Percentiles rank a stretch among this genome's conserved stretches.
phyloP scores from a whole-genome alignment of 371 early-diverging fungal species.

The Actinomortierella wolfii region DNA sequence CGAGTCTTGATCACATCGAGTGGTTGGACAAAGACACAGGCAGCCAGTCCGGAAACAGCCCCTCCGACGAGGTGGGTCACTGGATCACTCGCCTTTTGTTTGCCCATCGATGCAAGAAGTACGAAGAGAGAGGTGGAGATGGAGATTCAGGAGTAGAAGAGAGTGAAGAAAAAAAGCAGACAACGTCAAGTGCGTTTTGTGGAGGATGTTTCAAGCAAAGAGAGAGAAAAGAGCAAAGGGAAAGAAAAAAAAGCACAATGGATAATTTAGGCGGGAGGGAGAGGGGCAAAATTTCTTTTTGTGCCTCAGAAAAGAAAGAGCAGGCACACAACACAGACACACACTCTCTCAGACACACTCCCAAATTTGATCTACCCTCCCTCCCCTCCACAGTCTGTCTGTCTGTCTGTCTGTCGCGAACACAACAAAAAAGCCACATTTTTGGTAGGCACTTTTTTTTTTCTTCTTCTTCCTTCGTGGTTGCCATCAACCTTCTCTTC shows the following conservation, averaged over 20 bases:
- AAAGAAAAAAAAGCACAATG: constrained; percentile 1
- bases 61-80: constrained; percentile 76
- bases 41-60: constrained; percentile 79
- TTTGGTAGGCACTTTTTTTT: no score
- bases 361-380: no score
- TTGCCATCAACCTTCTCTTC: not conserved
- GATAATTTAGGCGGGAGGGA: not conserved
- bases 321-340: no score
- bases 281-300: not conserved
- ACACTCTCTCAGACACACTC: no score
- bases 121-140: not conserved
- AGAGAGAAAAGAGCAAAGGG: not conserved
- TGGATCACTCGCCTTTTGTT: constrained; percentile 49
- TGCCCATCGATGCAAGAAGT: not conserved
- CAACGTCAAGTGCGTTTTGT: no score
- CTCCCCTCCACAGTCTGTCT: no score
- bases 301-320: not conserved
- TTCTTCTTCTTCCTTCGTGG: not conserved
- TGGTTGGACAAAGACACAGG: constrained; percentile 88
- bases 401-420: no score
- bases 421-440: no score
- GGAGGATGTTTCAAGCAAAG: not conserved
- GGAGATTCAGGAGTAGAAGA: no score
- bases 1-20: constrained; percentile 92
- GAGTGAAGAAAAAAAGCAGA: no score